A percentile compares a stretch with the other conserved stretches of the same genome.
Evolutionary conservation across 148 eudicot species (phyloP).

Genomic region (Talinum fruticosum): DNA sequence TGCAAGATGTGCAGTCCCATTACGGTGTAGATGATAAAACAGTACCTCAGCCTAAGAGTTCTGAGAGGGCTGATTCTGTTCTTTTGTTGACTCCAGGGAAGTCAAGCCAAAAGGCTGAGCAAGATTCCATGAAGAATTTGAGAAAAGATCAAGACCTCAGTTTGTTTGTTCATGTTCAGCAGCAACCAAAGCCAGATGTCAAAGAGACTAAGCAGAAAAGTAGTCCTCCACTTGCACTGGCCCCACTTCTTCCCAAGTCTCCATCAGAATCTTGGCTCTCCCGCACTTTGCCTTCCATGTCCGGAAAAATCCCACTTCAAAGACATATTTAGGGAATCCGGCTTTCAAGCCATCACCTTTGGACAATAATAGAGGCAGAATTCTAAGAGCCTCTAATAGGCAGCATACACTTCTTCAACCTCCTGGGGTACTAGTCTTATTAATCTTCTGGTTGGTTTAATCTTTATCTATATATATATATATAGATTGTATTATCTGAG

Average conservation of each 20-base stretch:
- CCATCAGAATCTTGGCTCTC: constrained; percentile 97
- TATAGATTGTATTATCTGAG: not conserved
- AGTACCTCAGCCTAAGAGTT: constrained; percentile 3
- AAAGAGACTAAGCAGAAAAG: constrained; percentile 15
- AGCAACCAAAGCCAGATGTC: not conserved
- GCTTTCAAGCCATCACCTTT: constrained; percentile 29
- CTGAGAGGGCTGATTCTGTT: constrained; percentile 5
- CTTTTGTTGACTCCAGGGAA: too few relatives aligned
- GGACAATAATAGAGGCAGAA: constrained; percentile 47
- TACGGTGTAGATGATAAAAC: constrained; percentile 18
- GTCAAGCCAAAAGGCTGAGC: too few relatives aligned
- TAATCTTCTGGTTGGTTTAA: not conserved
- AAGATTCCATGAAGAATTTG: not conserved
- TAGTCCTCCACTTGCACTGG: constrained; percentile 31
- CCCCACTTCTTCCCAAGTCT: constrained; percentile 68
- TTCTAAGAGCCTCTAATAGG: constrained; percentile 11
- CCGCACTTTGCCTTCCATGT: constrained; percentile 73
- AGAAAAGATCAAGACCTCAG: not conserved
- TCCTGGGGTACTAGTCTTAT: constrained; percentile 32
- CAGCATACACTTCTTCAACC: constrained; percentile 14
- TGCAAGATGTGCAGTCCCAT: constrained; percentile 32
- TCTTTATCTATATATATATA: not conserved
- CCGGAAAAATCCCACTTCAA: constrained; percentile 36
- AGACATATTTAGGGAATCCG: constrained; percentile 27
- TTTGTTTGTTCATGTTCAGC: not conserved